Conservation (phyloP, 169 alveolate genomes). For the Cryptosporidium andersoni region DNA sequence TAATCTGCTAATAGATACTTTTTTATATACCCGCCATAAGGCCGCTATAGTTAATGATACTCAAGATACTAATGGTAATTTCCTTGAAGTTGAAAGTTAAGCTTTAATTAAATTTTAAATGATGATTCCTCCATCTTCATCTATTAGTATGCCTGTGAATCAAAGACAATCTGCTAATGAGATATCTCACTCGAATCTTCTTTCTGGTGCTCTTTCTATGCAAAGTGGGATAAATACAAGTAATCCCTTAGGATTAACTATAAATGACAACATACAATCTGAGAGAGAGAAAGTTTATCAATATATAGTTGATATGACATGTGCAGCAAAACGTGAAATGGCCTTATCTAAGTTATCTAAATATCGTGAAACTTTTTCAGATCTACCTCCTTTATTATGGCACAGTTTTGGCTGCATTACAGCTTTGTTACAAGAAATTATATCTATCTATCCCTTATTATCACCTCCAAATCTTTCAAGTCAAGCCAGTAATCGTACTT, state of each 20-base stretch:
- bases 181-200: too few relatives aligned
- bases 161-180: too few relatives aligned
- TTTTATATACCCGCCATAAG: too few relatives aligned
- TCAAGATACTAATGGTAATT: too few relatives aligned
- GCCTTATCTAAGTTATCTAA: slow-evolving; percentile 95
- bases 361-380: slow-evolving; percentile 89
- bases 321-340: slow-evolving; percentile 93
- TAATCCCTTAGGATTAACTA: background rate
- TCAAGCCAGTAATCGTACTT: slow-evolving; percentile 93
- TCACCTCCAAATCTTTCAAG: slow-evolving; percentile 93
- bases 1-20: too few relatives aligned
- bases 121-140: too few relatives aligned
- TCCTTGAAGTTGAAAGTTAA: too few relatives aligned
- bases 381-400: slow-evolving; percentile 97
- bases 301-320: slow-evolving; percentile 89
- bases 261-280: slow-evolving; percentile 6
- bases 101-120: too few relatives aligned
- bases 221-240: background rate
- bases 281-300: slow-evolving; percentile 81
- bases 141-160: too few relatives aligned
- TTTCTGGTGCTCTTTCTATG: too few relatives aligned
- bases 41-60: too few relatives aligned
- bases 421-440: slow-evolving; percentile 93
- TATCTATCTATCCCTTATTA: slow-evolving; percentile 85
- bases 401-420: slow-evolving; percentile 97